Evolutionary conservation across 2,329 filamentous ascomycete species (phyloP), one percentile per base, ranked within the genome.

Genomic region (Madurella fahalii): DNA sequence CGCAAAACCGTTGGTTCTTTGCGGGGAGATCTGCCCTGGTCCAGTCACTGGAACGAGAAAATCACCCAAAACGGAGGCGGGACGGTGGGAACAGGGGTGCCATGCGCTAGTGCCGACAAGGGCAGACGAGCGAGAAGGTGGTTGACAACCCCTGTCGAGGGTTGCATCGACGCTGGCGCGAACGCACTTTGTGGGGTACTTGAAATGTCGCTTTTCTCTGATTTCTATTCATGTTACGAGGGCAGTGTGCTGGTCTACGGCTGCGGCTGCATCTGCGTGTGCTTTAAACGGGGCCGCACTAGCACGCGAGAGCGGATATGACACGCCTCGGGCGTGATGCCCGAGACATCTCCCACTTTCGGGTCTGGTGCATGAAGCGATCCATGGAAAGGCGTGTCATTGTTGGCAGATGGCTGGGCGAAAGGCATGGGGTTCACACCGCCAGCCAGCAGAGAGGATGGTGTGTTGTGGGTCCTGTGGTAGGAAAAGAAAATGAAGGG

Each of bases 61-160:
- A 48, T 50, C 48, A 41, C 47, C 51, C 52, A 53, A 54, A 62
- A 62, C 58, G 58, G 58, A 59, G 56, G 47, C 53, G 57, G 57
- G 54, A 59, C 58, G 58, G 58, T 51, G 58, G 44, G 39, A 20
- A 43, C 55, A 52, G 44, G 56, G 59, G 54, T 49, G 31, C 32
- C 37, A 43, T 57, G 60, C 50, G 57, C 53, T 54, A 57, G 56
- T 48, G 41, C 50, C 40, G 40, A 55, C 54, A 45, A 37, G 49
- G 50, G 48, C 16, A 18, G 30, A 42, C 44, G 25, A 39, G 15
- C 37, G 18, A 17, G 15, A 17, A 9, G 37, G 40, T 52, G 50
- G 47, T 18, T 15, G 44, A 34, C 17, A 15, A 37, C 57, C 59
- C 57, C 54, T 57, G 61, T 53, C 39, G 39, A 49, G 37, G 50